Conservation (phyloP, 352 stramenopile species). For the Globisporangium nodosum region DNA sequence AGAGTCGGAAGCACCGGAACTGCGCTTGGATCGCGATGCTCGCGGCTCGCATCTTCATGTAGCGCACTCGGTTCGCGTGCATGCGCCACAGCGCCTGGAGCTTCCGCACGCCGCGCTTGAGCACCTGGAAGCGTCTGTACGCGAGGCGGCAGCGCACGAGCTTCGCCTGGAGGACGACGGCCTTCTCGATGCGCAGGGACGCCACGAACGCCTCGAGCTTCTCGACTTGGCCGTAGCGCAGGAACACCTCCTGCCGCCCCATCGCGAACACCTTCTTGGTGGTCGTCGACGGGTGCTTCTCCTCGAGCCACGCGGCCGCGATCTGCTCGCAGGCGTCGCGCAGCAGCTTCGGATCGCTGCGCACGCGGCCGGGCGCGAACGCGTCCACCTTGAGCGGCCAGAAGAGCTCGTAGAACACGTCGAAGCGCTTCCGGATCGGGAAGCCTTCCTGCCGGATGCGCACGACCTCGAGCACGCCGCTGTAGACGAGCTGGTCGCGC, state of each 20-base stretch:
- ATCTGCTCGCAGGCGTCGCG: constrained; percentile 45
- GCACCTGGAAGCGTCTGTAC: constrained; percentile 29
- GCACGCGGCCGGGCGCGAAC: constrained; percentile 10
- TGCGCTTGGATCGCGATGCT: constrained; percentile 29
- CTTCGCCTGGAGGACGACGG: constrained; percentile 48
- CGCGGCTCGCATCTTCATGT: constrained; percentile 3
- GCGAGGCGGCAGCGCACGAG: constrained; percentile 32
- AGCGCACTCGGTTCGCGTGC: constrained; percentile 15
- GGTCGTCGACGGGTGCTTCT: constrained; percentile 1
- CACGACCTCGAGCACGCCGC: constrained; percentile 90
- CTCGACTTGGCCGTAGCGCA: constrained; percentile 76
- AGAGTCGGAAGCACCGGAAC: constrained; percentile 25
- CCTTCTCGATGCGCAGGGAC: constrained; percentile 34
- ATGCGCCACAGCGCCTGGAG: constrained; percentile 60
- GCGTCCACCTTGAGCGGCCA: constrained; percentile 35
- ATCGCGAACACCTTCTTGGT: constrained; percentile 56
- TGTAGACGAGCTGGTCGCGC: constrained; percentile 89
- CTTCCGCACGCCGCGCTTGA: constrained; percentile 28
- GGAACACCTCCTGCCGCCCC: constrained; percentile 65
- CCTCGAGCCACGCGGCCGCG: constrained; percentile 39
- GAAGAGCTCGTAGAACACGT: constrained; percentile 72
- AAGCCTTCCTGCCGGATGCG: constrained; percentile 90
- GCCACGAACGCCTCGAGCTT: constrained; percentile 49
- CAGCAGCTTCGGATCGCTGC: constrained; percentile 17
- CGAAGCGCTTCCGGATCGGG: constrained; percentile 76